A percentile compares a stretch with the other conserved stretches of the same genome.
Evolutionary conservation across 108 stramenopile genomes (phyloP).

Genomic region (Asterionellopsis glacialis): DNA sequence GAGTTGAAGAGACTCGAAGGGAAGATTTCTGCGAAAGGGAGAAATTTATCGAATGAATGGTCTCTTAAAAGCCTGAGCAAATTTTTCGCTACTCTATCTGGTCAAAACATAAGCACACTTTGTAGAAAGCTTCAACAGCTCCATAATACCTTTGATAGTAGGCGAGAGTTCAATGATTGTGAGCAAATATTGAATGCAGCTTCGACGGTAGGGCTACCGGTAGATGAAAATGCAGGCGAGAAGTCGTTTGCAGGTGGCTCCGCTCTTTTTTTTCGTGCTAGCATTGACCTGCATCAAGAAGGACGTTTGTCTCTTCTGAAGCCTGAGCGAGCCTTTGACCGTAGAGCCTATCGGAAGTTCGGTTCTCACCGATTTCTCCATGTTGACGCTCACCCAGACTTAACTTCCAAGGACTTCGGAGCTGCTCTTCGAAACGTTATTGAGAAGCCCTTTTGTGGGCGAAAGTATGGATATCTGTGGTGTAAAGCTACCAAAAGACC

Average conservation of each 20-base stretch:
- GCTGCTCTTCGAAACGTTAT: neutral
- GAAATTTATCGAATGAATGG: no score
- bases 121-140: neutral
- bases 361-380: constrained; percentile 28
- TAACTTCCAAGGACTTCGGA: constrained; percentile 5
- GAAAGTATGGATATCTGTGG: constrained; percentile 23
- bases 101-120: no score
- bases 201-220: neutral
- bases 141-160: neutral
- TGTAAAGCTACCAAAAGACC: constrained; percentile 17
- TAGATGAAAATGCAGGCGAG: neutral
- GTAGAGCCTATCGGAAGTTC: constrained; percentile 23
- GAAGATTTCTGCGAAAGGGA: no score
- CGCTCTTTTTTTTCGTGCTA: neutral
- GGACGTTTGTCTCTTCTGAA: neutral
- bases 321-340: constrained; percentile 8
- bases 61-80: no score
- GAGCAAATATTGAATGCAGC: neutral
- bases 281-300: neutral
- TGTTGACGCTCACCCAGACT: neutral
- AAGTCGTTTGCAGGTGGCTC: neutral
- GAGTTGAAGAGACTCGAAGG: no score
- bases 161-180: neutral
- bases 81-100: no score
- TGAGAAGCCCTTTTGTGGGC: constrained; percentile 11